Evolutionary conservation across 2,329 filamentous ascomycete genomes (phyloP), one percentile per base, ranked within the genome.

Genomic region (Aspergillus novoparasiticus): DNA sequence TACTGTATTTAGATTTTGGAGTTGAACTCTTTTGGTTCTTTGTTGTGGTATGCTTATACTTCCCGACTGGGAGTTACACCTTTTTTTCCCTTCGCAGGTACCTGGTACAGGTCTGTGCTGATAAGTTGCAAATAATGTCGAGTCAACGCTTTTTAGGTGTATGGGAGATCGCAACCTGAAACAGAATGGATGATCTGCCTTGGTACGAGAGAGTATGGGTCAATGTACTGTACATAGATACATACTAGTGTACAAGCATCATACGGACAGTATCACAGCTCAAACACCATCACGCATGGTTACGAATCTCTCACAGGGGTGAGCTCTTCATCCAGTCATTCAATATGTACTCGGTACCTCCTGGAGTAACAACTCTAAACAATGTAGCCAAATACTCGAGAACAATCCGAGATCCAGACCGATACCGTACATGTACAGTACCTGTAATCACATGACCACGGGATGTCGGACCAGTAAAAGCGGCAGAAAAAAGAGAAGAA

Each of bases 401-500:
- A 36, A 54, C 26, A 53, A 34, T 53, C 19, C 14, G 30, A 30
- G 50, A 19, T 48, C 23, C 9, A 14, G 34, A 28, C 48, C 9
- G 23, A 11, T 51, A 51, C 48, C 48, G 6, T 54, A 36, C 30
- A 34, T 12, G 28, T 34, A 54, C 51, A 14, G 51, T 54, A 54
- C 21, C 6, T 16, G 6, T 19, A 36, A 26, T 54, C 51, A 54
- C 51, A 48, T 58, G 57, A 45, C 43, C 26, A 34, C 14, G 14
- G 32, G 23, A 32, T 10, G n/a, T 11, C 30, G 51, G 26, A 36
- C 51, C 54, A 36, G 34, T 57, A 26, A 58, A 41, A 9, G 23
- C 57, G 59, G 59, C 59, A 66, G 64, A 66, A 66, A 46, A 46
- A 50, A 64, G 61, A 65, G 34, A 62, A 59, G 55, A 59, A 59